Evolutionary conservation across 2,329 filamentous ascomycete genomes (phyloP).

Genomic region (Arthrobotrys entomopaga): DNA sequence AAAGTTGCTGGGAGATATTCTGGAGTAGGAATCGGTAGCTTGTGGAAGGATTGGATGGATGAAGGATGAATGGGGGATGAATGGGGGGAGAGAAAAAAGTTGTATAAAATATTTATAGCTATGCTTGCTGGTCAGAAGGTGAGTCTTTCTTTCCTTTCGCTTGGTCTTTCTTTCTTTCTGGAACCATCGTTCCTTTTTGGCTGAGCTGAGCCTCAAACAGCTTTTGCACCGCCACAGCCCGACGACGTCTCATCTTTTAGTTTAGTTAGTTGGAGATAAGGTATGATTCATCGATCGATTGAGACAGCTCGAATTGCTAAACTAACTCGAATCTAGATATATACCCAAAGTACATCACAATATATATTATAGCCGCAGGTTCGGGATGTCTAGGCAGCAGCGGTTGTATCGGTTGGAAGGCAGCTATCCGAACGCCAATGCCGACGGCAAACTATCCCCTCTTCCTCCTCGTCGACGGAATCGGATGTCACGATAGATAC

Average conservation of each 20-base stretch:
- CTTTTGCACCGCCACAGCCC: not conserved
- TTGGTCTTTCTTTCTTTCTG: conserved; percentile 10
- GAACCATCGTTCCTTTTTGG: conserved; percentile 13
- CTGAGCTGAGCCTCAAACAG: conserved; percentile 1
- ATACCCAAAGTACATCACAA: too few species aligned
- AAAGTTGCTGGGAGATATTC: too few species aligned
- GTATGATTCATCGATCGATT: too few species aligned
- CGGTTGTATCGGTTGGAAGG: not conserved
- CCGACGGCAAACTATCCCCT: conserved; percentile 33
- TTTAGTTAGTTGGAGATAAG: not conserved
- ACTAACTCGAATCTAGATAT: too few species aligned
- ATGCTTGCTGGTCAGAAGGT: not conserved
- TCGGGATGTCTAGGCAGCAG: conserved; percentile 29
- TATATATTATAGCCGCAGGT: conserved; percentile 16
- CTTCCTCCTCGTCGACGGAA: not conserved
- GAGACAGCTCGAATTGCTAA: too few species aligned
- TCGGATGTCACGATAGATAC: not conserved
- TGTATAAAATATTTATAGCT: conserved; percentile 4
- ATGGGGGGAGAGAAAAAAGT: not conserved
- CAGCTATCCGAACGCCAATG: conserved; percentile 17
- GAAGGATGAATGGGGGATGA: not conserved
- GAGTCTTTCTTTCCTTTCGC: conserved; percentile 3
- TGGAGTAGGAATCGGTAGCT: not conserved
- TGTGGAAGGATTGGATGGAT: not conserved
- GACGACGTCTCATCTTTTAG: not conserved